These are phyloP conservation scores for Alternaria novae-zelandiae DNA, from an alignment of 2,329 filamentous ascomycete species.

Conservation along the genomic window DNA sequence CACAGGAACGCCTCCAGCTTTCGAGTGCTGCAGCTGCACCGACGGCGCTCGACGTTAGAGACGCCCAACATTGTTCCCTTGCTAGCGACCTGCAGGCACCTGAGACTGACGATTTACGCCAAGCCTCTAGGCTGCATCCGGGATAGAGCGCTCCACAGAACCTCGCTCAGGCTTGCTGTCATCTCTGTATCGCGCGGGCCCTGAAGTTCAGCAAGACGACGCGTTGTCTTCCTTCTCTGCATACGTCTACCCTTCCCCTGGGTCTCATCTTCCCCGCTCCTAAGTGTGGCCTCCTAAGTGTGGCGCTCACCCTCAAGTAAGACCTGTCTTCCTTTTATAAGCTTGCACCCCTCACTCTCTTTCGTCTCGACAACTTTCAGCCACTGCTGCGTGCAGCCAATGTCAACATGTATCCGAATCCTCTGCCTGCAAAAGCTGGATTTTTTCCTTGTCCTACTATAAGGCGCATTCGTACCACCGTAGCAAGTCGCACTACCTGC, in stretches of 20 bases:
- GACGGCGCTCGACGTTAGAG: constrained; percentile 1
- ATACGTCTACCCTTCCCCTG: constrained; percentile 30
- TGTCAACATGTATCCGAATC: constrained; percentile 4
- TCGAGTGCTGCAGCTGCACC: not conserved
- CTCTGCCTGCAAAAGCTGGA: constrained; percentile 17
- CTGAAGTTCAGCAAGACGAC: constrained; percentile 28
- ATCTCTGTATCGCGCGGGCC: constrained; percentile 28
- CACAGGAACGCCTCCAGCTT: constrained; percentile 9
- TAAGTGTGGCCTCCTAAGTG: constrained; percentile 34
- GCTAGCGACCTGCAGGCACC: not conserved
- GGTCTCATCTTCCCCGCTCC: constrained; percentile 33
- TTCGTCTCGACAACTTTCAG: constrained; percentile 18
- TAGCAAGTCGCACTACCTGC: constrained; percentile 40
- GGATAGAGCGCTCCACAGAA: constrained; percentile 25
- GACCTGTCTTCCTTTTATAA: constrained; percentile 18
- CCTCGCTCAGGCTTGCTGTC: constrained; percentile 36
- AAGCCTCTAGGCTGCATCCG: constrained; percentile 31
- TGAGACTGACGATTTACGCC: constrained; percentile 26
- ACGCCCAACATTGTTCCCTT: constrained; percentile 19
- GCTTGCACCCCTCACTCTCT: constrained; percentile 4
- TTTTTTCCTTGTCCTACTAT: constrained; percentile 24
- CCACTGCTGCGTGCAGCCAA: constrained; percentile 13
- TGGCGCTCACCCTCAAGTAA: constrained; percentile 35
- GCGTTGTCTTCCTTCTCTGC: constrained; percentile 31
- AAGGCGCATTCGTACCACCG: constrained; percentile 36